These are phyloP conservation scores for Solanum phureja DNA, from an alignment of 257 asterid species.

Conservation along the genomic window DNA sequence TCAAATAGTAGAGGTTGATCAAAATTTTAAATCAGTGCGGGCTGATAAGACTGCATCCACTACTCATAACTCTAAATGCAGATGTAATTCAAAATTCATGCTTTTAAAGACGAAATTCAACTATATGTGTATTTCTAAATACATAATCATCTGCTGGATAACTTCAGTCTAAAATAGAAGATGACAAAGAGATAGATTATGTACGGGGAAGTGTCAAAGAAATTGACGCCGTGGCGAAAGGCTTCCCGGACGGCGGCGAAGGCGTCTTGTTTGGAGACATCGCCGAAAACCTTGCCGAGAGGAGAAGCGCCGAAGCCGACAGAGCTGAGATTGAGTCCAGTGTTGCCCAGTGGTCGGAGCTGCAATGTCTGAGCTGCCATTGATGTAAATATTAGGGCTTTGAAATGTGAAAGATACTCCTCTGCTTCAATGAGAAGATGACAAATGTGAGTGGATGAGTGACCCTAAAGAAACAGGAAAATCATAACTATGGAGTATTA, in stretches of 20 bases:
- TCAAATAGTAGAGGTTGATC: neutral
- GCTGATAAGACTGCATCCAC: neutral
- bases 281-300: constrained; percentile 84
- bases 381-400: neutral
- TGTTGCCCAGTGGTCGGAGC: constrained; percentile 70
- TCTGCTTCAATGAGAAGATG: neutral
- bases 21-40: neutral
- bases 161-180: neutral
- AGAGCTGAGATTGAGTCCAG: constrained; percentile 72
- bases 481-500: too few species aligned
- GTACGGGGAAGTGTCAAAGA: constrained; percentile 98
- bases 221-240: constrained; percentile 73
- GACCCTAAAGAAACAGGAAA: too few species aligned
- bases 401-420: neutral
- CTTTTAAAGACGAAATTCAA: neutral
- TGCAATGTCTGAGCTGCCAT: constrained; percentile 34
- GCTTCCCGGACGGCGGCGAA: constrained; percentile 73
- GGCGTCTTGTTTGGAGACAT: constrained; percentile 72
- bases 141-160: neutral
- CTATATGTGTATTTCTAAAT: neutral
- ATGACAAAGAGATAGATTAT: neutral
- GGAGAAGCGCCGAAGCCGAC: constrained; percentile 99
- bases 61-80: neutral
- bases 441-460: neutral
- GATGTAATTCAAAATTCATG: neutral